phyloP scores from a whole-genome alignment of 257 asterid species.

The Agastache rugosa region DNA sequence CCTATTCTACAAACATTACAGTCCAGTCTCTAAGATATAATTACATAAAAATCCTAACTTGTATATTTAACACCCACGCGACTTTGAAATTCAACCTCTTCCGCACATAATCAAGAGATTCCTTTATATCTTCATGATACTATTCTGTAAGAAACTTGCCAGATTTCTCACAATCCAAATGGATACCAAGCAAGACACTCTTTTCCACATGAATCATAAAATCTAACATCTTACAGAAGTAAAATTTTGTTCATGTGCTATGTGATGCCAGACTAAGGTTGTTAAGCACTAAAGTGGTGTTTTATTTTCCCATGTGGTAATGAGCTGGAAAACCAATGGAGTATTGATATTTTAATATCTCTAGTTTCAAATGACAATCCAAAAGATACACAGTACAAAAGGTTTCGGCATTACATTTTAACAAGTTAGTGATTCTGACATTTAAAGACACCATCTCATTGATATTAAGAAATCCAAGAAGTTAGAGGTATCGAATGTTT shows the following conservation, averaged over 20 bases:
- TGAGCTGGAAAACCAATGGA: constrained; percentile 11
- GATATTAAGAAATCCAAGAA: constrained; percentile 31
- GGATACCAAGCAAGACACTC: background rate
- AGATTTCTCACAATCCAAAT: background rate
- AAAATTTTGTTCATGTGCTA: too few relatives aligned
- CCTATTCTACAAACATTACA: background rate
- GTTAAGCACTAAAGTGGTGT: background rate
- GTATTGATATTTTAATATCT: background rate
- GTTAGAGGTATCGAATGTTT: constrained; percentile 27
- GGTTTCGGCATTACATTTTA: background rate
- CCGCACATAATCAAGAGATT: background rate
- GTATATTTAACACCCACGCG: background rate
- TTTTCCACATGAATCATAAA: background rate
- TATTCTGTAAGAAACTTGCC: background rate
- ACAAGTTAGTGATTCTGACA: background rate
- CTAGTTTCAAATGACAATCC: constrained; percentile 24
- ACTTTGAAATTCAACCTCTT: constrained; percentile 15
- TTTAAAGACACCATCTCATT: constrained; percentile 16
- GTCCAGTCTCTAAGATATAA: background rate
- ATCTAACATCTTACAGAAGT: background rate
- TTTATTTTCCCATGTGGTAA: background rate
- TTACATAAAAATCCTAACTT: background rate
- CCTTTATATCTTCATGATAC: background rate
- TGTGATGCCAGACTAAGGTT: background rate
- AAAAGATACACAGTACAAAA: background rate